Percentiles rank a stretch among this genome's conserved stretches.
Conservation (phyloP, 768 basidiomycete species). For the Leccinum disarticulatum region DNA sequence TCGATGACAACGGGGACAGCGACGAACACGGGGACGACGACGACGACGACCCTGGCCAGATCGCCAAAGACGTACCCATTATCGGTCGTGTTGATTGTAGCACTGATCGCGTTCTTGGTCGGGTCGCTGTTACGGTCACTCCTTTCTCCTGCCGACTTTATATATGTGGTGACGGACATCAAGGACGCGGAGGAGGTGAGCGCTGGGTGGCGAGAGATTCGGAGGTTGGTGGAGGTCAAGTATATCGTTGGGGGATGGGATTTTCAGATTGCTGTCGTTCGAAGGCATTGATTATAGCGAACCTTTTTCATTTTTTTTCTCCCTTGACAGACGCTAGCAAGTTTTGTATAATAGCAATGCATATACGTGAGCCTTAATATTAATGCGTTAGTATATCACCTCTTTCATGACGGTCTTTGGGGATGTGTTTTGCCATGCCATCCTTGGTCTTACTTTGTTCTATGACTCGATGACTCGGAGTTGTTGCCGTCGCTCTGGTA, state of each 20-base stretch:
- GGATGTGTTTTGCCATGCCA: not conserved
- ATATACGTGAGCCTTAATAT: conserved; percentile 1
- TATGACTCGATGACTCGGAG: too few relatives aligned
- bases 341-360: conserved; percentile 11
- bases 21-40: not conserved
- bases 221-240: conserved; percentile 78
- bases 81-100: conserved; percentile 69
- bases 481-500: too few relatives aligned
- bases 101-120: conserved; percentile 85
- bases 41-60: conserved; percentile 5
- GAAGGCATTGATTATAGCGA: conserved; percentile 50
- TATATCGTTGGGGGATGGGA: conserved; percentile 85
- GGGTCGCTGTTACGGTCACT: conserved; percentile 89
- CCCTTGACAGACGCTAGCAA: conserved; percentile 6
- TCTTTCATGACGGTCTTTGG: not conserved
- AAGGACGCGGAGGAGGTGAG: conserved; percentile 51
- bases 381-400: not conserved
- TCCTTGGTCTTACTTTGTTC: too few relatives aligned
- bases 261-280: conserved; percentile 81
- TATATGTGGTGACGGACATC: conserved; percentile 68
- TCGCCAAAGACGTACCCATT: conserved; percentile 37
- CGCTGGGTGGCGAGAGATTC: conserved; percentile 81
- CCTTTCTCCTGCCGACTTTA: conserved; percentile 87
- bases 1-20: not conserved
- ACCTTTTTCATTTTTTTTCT: not conserved